Evolutionary conservation across 805 yeast genomes (phyloP), one percentile per base, ranked within the genome.

Genomic region (Yarrowia sp.): DNA sequence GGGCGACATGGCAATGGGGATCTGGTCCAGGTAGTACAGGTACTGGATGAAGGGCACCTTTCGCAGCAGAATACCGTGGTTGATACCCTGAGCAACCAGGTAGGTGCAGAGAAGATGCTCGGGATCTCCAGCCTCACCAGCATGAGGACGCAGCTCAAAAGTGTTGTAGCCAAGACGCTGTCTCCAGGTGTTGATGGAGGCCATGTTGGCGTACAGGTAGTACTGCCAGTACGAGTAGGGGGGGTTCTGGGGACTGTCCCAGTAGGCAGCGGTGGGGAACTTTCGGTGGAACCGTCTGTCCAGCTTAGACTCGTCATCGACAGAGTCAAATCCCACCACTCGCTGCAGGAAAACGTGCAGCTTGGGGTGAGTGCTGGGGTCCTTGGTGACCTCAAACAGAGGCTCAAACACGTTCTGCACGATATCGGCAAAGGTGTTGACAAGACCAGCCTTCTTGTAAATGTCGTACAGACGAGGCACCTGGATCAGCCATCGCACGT

Each of bases 41-140:
- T 95, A 95, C 79, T 95, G 99, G 72, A 96, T 88, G 78, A 91
- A 92, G 61, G 99, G 99, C 68, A 96, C 85, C 78, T 95, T 95
- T 79, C 99, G 87, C 76, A 95, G 82, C 70, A 94, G 79, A 68
- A 95, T 96, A 69, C 99, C 99, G 77, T 95, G 99, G 12, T 97
- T 91, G 70, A 95, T 95, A 65, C 97, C 91, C 75, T 94, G 96
- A 0, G 98, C 88, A 0, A 95, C 86, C 74, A 95, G 79, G 75
- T 90, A 95, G 1, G 99, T 93, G 64, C 93, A 85, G 55, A 93
- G 91, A 75, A 96, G 83, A 81, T 95, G 99, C 75, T 95, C 98
- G 1, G 98, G 98, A 76, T 95, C 99, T 70, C 99, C 99, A n/a
- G 99, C 99, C 79, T 95, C 99, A 72, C 99, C 99, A 73, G 97